A percentile compares a stretch with the other conserved stretches of the same genome.
Conservation (phyloP, 495 filamentous ascomycete species). For the Xylaria castorea region DNA sequence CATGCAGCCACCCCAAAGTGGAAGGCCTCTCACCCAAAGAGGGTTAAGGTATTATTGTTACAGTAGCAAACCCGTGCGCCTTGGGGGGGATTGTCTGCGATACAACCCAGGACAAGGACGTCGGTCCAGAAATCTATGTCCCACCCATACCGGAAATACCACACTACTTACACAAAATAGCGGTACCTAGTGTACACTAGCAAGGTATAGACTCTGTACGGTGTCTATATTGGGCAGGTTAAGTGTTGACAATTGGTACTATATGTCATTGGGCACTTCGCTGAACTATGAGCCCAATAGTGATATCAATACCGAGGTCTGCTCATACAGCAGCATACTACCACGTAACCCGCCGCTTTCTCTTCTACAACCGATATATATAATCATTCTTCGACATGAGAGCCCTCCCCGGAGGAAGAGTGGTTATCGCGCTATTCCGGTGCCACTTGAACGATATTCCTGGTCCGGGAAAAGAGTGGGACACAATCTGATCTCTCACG, state of each 20-base stretch:
- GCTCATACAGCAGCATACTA: not conserved
- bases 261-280: not conserved
- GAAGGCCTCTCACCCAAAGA: not conserved
- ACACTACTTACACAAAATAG: not conserved
- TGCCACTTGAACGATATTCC: not conserved
- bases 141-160: not conserved
- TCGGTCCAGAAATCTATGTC: not conserved
- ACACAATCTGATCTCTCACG: not conserved
- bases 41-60: not conserved
- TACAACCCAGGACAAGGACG: not conserved
- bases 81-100: not conserved
- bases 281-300: not conserved
- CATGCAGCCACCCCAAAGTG: not conserved
- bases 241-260: not conserved
- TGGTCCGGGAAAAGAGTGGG: not conserved
- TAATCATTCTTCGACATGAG: not conserved
- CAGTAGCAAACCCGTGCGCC: not conserved
- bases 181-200: not conserved
- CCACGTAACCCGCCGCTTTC: not conserved
- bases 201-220: not conserved
- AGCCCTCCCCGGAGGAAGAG: not conserved
- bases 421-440: not conserved
- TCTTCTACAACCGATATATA: not conserved
- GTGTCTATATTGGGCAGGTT: not conserved
- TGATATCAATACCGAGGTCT: not conserved